Conservation (phyloP, 148 eudicot genomes). For the Euryodendron excelsum region DNA sequence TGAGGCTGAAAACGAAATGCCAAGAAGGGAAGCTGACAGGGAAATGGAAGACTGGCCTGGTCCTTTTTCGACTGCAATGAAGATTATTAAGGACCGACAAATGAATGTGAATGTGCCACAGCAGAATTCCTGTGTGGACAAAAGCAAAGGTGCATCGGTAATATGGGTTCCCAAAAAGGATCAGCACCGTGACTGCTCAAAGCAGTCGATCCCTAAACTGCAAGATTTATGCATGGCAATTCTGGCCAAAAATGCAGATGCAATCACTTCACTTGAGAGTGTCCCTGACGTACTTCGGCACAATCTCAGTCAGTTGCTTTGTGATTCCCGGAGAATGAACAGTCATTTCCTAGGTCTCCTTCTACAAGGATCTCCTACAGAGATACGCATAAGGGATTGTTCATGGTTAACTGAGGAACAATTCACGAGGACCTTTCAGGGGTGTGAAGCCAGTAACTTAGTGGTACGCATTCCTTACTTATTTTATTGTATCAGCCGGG, state of each 20-base stretch:
- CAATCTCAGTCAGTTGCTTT: conserved; percentile 62
- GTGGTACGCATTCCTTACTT: conserved; percentile 43
- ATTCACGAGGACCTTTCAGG: conserved; percentile 44
- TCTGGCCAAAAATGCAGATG: conserved; percentile 68
- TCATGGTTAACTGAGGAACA: conserved; percentile 82
- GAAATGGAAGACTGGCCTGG: conserved; percentile 85
- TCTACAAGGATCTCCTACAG: conserved; percentile 64
- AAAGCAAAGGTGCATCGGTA: conserved; percentile 34
- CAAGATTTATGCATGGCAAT: conserved; percentile 52
- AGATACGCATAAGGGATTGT: conserved; percentile 78
- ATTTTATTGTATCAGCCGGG: too few species aligned
- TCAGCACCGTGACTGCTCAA: conserved; percentile 6
- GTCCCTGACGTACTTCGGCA: conserved; percentile 76
- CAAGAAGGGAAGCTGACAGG: conserved; percentile 16
- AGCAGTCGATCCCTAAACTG: conserved; percentile 37
- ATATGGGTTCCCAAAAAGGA: conserved; percentile 59
- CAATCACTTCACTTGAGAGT: conserved; percentile 62
- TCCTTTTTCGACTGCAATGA: conserved; percentile 91
- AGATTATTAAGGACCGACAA: conserved; percentile 66
- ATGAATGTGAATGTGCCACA: conserved; percentile 25
- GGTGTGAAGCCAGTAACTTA: conserved; percentile 38
- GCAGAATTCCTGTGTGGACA: conserved; percentile 9
- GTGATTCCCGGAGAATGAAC: conserved; percentile 71
- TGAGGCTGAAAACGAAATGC: conserved; percentile 34
- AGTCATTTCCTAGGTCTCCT: conserved; percentile 63